A percentile compares a stretch with the other conserved stretches of the same genome.
Conservation (phyloP, 2,329 filamentous ascomycete genomes). For the Pyrenophora graminea region DNA sequence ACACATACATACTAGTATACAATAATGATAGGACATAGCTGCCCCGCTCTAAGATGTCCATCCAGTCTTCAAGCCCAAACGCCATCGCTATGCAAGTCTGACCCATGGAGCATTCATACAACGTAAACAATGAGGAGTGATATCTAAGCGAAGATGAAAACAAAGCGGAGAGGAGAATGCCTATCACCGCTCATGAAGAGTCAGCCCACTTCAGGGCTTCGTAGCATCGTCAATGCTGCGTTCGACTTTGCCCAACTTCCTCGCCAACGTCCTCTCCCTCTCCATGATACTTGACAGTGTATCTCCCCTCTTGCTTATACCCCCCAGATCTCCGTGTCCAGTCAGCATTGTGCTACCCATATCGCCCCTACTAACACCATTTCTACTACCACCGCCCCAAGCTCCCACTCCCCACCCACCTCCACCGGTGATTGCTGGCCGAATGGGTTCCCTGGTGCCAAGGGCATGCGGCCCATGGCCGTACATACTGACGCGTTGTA, state of each 20-base stretch:
- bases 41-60: constrained; percentile 1
- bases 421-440: constrained; percentile 5
- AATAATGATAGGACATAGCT: constrained; percentile 1
- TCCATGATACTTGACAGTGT: constrained; percentile 32
- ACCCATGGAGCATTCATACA: constrained; percentile 4
- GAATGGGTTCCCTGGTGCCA: constrained; percentile 16
- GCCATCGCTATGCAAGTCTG: constrained; percentile 29
- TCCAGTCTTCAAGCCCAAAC: constrained; percentile 10
- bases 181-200: neutral
- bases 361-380: constrained; percentile 24
- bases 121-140: constrained; percentile 16
- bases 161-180: neutral
- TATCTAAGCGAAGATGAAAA: constrained; percentile 31
- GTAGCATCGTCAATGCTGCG: constrained; percentile 27
- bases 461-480: constrained; percentile 46
- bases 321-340: constrained; percentile 19
- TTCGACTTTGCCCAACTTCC: constrained; percentile 36
- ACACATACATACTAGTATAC: constrained; percentile 1
- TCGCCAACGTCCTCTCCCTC: constrained; percentile 32
- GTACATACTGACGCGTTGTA: constrained; percentile 89
- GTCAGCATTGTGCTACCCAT: constrained; percentile 15
- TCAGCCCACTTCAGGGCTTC: constrained; percentile 8
- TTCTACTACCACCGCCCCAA: constrained; percentile 36
- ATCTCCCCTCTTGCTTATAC: constrained; percentile 27
- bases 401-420: constrained; percentile 34